Percentiles rank a stretch among this genome's conserved stretches.
These are phyloP conservation scores for Ogataea glucozyma DNA, from an alignment of 805 yeast genomes.

Conservation along the genomic window DNA sequence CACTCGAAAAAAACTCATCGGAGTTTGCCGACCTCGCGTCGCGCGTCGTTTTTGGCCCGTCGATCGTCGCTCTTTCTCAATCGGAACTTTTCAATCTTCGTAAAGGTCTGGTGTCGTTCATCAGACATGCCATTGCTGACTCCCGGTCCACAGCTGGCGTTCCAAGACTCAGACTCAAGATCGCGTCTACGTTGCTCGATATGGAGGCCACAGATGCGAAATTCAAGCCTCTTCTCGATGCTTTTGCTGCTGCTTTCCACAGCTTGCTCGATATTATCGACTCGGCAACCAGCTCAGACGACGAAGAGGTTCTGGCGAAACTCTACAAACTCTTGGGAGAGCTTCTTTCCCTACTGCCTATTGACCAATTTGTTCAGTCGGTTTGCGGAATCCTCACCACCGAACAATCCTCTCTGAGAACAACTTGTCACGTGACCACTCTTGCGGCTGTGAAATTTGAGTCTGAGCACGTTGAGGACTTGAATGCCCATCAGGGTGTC, in stretches of 20 bases:
- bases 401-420: slow-evolving; percentile 42
- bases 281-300: slow-evolving; percentile 29
- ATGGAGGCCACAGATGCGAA: too few species aligned
- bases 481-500: slow-evolving; percentile 52
- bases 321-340: slow-evolving; percentile 60
- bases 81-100: slow-evolving; percentile 51
- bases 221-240: slow-evolving; percentile 21
- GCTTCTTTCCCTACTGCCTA: slow-evolving; percentile 71
- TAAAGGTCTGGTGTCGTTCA: slow-evolving; percentile 53
- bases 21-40: slow-evolving; percentile 42
- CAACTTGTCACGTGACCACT: slow-evolving; percentile 61
- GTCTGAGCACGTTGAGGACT: slow-evolving; percentile 56
- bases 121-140: slow-evolving; percentile 51
- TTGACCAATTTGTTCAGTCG: slow-evolving; percentile 67
- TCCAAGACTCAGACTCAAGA: slow-evolving; percentile 44
- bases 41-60: slow-evolving; percentile 64
- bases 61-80: slow-evolving; percentile 50
- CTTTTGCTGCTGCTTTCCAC: slow-evolving; percentile 33
- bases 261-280: slow-evolving; percentile 44
- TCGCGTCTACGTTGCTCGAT: too few species aligned
- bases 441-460: slow-evolving; percentile 71
- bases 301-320: slow-evolving; percentile 39
- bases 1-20: slow-evolving; percentile 39
- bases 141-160: slow-evolving; percentile 40
- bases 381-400: slow-evolving; percentile 44